Percentiles rank a stretch among this genome's conserved stretches.
phyloP scores from a whole-genome alignment of 75 land plant species.

The Picea glauca region DNA sequence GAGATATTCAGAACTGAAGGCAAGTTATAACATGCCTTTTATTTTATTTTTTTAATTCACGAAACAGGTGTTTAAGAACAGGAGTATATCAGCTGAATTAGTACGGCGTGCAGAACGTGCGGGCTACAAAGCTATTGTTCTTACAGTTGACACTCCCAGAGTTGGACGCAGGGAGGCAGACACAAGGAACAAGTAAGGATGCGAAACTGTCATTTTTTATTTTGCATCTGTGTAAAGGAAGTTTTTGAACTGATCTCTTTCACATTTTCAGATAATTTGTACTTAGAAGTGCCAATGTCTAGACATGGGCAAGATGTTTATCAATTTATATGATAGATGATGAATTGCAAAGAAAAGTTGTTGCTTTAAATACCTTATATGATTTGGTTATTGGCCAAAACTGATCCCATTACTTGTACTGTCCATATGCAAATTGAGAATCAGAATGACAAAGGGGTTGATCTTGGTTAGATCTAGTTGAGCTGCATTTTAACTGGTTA shows the following conservation, averaged over 20 bases:
- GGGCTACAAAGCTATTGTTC: constrained; percentile 59
- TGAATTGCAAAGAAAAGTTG: background rate
- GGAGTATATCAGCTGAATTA: constrained; percentile 51
- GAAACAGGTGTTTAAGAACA: constrained; percentile 54
- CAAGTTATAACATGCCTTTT: background rate
- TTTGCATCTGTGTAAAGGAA: background rate
- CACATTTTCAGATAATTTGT: background rate
- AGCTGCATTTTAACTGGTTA: too few species aligned
- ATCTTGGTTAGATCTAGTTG: too few species aligned
- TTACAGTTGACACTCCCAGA: constrained; percentile 52
- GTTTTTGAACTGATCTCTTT: background rate
- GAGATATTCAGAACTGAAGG: background rate
- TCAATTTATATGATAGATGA: background rate
- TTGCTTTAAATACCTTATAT: background rate
- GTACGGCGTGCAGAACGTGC: constrained; percentile 66
- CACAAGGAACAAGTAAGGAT: constrained; percentile 49
- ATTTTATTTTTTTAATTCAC: background rate
- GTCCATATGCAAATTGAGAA: too few species aligned
- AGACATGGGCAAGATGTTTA: background rate
- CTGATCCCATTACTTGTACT: too few species aligned
- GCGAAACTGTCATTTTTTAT: background rate
- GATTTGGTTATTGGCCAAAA: background rate
- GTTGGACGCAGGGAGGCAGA: constrained; percentile 58
- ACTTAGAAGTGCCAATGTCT: background rate
- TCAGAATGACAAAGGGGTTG: too few species aligned